phyloP scores from a whole-genome alignment of 2,329 filamentous ascomycete species.

The Colletotrichum tamarilloi region DNA sequence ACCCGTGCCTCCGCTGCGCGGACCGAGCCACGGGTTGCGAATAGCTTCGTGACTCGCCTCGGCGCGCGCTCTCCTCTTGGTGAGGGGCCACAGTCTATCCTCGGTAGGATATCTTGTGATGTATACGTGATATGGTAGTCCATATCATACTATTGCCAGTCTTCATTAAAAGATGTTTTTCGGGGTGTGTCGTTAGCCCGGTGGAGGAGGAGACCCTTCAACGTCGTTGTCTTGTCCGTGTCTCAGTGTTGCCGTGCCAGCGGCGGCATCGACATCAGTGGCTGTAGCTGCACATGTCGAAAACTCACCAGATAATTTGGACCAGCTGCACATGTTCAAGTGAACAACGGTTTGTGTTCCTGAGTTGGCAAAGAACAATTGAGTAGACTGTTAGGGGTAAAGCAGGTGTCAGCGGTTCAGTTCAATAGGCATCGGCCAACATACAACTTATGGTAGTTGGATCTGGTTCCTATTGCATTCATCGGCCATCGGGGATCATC shows the following conservation, averaged over 20 bases:
- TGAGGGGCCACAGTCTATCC: not conserved
- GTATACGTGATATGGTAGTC: not conserved
- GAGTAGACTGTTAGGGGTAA: not conserved
- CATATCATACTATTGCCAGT: not conserved
- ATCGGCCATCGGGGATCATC: not conserved
- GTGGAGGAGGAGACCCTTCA: not conserved
- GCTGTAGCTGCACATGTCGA: not conserved
- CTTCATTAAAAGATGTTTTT: not conserved
- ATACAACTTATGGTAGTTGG: not conserved
- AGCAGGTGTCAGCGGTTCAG: not conserved
- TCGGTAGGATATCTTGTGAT: not conserved
- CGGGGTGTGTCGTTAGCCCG: not conserved
- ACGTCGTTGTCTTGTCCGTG: not conserved
- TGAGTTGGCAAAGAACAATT: not conserved
- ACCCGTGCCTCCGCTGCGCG: conserved; percentile 21
- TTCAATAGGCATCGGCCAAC: not conserved
- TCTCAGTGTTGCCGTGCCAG: conserved; percentile 6
- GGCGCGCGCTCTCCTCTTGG: conserved; percentile 1
- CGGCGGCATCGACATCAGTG: conserved; percentile 1
- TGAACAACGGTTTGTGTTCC: not conserved
- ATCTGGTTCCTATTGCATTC: not conserved
- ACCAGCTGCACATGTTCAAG: not conserved
- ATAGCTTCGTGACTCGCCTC: conserved; percentile 21
- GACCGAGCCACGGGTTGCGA: conserved; percentile 23
- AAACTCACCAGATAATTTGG: no score